phyloP scores from a whole-genome alignment of 108 stramenopile genomes.

The Pseudonitzschia pungens region DNA sequence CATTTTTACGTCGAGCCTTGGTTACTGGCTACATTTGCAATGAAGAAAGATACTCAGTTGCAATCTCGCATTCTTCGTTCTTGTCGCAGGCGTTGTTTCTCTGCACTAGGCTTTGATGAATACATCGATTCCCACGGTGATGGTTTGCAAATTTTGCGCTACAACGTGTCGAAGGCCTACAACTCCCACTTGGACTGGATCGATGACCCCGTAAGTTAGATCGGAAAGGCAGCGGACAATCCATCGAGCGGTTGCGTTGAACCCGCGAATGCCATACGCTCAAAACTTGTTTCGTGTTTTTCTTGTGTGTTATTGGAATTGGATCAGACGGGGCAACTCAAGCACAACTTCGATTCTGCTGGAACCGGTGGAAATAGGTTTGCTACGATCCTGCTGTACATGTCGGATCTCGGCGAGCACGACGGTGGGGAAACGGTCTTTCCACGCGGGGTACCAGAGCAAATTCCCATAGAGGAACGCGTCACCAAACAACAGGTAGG shows the following conservation, averaged over 20 bases:
- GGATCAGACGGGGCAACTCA: constrained; percentile 22
- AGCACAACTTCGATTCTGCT: constrained; percentile 72
- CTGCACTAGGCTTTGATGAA: constrained; percentile 78
- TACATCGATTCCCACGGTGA: constrained; percentile 84
- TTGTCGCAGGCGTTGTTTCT: constrained; percentile 51
- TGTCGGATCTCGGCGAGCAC: constrained; percentile 80
- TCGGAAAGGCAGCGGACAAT: background rate
- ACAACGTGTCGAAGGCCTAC: constrained; percentile 92
- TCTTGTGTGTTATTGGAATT: too few relatives aligned
- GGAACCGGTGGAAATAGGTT: constrained; percentile 87
- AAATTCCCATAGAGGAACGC: constrained; percentile 43
- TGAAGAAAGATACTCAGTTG: background rate
- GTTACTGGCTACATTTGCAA: background rate
- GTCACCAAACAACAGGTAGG: constrained; percentile 12
- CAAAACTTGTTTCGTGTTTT: too few relatives aligned
- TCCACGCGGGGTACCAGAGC: constrained; percentile 57
- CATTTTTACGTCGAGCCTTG: too few relatives aligned
- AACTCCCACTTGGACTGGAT: constrained; percentile 90
- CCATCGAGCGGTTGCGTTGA: too few relatives aligned
- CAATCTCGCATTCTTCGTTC: background rate
- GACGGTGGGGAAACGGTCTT: constrained; percentile 97
- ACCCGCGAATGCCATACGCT: too few relatives aligned
- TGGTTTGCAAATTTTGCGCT: constrained; percentile 93
- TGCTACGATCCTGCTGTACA: constrained; percentile 95
- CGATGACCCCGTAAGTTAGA: constrained; percentile 44